These are phyloP conservation scores for Hymenoscyphus fructigenus DNA, from an alignment of 2,329 filamentous ascomycete species.

Conservation along the genomic window DNA sequence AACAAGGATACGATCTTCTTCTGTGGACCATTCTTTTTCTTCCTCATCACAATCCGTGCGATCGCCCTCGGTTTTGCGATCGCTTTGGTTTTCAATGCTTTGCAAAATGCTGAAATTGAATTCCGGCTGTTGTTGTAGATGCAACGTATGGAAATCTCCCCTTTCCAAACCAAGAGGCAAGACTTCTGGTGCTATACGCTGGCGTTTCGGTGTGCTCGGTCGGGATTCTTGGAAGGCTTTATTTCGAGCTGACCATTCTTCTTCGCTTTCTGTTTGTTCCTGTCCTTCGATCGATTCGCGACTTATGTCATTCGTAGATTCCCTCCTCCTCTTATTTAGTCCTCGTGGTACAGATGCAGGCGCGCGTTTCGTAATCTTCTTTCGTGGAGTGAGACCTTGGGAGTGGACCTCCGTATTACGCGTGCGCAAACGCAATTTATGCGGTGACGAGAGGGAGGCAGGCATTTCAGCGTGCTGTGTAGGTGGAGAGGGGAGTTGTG, in stretches of 20 bases:
- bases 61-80: slow-evolving; percentile 25
- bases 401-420: slow-evolving; percentile 38
- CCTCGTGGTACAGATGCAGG: slow-evolving; percentile 38
- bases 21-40: slow-evolving; percentile 52
- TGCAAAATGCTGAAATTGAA: background rate
- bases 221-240: background rate
- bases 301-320: slow-evolving; percentile 46
- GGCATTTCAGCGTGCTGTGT: slow-evolving; percentile 38
- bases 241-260: background rate
- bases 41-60: too few relatives aligned
- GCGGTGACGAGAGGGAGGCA: slow-evolving; percentile 30
- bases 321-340: slow-evolving; percentile 54
- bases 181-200: slow-evolving; percentile 59
- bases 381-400: slow-evolving; percentile 23
- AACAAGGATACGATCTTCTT: slow-evolving; percentile 65
- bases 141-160: slow-evolving; percentile 55
- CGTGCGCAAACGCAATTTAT: slow-evolving; percentile 57
- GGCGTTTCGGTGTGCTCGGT: slow-evolving; percentile 56
- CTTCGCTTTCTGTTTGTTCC: slow-evolving; percentile 20
- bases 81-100: slow-evolving; percentile 32
- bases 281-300: slow-evolving; percentile 41
- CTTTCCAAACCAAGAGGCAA: slow-evolving; percentile 60
- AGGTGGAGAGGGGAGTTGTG: slow-evolving; percentile 55
- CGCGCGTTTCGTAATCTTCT: slow-evolving; percentile 53
- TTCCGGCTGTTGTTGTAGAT: slow-evolving; percentile 32